phyloP scores from a whole-genome alignment of 2,329 filamentous ascomycete species.

The Phialocephala sp. region DNA sequence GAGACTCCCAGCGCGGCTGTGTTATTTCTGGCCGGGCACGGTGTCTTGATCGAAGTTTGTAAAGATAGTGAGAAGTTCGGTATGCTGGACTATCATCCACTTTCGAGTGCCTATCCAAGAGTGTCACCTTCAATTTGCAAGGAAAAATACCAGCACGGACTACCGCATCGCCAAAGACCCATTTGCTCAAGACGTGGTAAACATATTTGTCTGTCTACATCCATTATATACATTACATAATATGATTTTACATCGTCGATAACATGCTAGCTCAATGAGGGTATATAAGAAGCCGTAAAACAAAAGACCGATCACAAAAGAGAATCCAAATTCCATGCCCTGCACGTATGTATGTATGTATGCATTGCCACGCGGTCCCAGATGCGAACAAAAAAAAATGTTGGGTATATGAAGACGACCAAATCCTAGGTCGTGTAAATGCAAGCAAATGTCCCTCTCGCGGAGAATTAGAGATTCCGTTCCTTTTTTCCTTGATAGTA shows the following conservation, averaged over 20 bases:
- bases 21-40: no score
- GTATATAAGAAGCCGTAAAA: conserved; percentile 11
- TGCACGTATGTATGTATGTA: conserved; percentile 5
- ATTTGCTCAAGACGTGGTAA: neutral
- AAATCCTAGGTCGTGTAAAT: conserved; percentile 28
- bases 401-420: conserved; percentile 32
- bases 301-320: conserved; percentile 16
- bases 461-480: neutral
- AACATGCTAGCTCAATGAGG: conserved; percentile 4
- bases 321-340: conserved; percentile 15
- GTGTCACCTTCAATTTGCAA: no score
- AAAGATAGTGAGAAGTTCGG: no score
- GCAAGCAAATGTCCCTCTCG: conserved; percentile 15
- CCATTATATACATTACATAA: conserved; percentile 11
- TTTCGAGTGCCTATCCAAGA: no score
- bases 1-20: no score
- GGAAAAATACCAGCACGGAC: neutral
- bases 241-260: conserved; percentile 2
- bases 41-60: no score
- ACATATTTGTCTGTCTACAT: conserved; percentile 7
- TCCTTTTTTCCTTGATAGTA: neutral
- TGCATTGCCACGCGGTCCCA: conserved; percentile 24
- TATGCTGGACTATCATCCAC: no score
- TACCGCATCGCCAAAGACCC: neutral
- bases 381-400: conserved; percentile 18